Evolutionary conservation across 176 grass and related monocot species (phyloP).

Genomic region (Panicum miliaceum): DNA sequence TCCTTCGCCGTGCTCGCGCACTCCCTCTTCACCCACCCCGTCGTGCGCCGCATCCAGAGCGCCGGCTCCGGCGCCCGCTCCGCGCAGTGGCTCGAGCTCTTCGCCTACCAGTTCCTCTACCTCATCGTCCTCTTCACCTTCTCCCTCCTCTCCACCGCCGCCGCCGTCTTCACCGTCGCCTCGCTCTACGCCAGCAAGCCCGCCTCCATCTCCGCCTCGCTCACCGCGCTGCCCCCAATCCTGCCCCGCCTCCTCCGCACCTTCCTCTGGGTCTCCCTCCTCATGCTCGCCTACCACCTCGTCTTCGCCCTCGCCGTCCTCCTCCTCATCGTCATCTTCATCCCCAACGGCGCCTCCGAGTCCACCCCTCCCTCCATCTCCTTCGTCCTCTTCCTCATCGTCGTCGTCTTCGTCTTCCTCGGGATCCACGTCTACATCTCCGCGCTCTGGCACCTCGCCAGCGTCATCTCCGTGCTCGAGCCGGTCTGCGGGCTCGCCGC

Average conservation of each 20-base stretch:
- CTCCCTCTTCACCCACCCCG: constrained; percentile 93
- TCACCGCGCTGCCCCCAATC: constrained; percentile 71
- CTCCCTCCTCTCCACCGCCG: constrained; percentile 94
- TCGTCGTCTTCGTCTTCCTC: constrained; percentile 65
- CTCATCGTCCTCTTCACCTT: constrained; percentile 93
- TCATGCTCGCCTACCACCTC: constrained; percentile 81
- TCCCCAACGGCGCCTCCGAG: background rate
- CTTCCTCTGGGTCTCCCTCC: constrained; percentile 79
- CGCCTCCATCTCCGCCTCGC: constrained; percentile 64
- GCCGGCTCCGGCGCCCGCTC: constrained; percentile 14
- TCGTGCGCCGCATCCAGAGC: constrained; percentile 58
- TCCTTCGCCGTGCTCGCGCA: constrained; percentile 89
- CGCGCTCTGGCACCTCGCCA: constrained; percentile 94
- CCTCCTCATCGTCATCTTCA: constrained; percentile 49
- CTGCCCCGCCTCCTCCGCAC: constrained; percentile 83
- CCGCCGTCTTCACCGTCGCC: constrained; percentile 91
- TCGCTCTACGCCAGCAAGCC: constrained; percentile 93
- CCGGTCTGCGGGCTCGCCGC: constrained; percentile 81
- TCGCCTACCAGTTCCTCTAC: constrained; percentile 85
- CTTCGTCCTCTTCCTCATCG: constrained; percentile 46
- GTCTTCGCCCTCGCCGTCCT: constrained; percentile 60
- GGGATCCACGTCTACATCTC: constrained; percentile 93
- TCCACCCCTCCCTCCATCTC: constrained; percentile 24
- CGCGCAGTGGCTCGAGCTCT: constrained; percentile 58
- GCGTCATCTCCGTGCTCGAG: constrained; percentile 93